phyloP scores from a whole-genome alignment of 2,329 filamentous ascomycete species.

The Pseudogymnoascus sp. region DNA sequence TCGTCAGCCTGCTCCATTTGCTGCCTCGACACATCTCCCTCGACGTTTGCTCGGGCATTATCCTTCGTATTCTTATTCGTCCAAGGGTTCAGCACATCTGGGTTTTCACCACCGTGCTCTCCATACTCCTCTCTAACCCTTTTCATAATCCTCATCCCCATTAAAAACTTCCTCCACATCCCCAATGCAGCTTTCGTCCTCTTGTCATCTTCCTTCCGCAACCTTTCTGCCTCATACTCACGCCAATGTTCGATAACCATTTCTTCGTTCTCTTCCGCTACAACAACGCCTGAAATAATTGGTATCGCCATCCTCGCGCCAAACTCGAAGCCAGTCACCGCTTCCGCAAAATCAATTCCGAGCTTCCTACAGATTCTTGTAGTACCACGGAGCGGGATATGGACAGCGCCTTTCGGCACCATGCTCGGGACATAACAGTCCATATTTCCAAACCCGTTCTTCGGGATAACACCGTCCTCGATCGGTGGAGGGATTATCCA shows the following conservation, averaged over 20 bases:
- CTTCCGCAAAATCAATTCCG: conserved; percentile 82
- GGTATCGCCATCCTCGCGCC: conserved; percentile 90
- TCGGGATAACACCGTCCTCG: conserved; percentile 74
- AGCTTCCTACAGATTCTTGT: conserved; percentile 76
- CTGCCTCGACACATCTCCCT: conserved; percentile 23
- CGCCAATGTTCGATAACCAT: conserved; percentile 69
- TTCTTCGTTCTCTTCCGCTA: conserved; percentile 71
- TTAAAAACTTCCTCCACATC: conserved; percentile 79
- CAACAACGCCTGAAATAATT: conserved; percentile 80
- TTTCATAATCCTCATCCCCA: conserved; percentile 74
- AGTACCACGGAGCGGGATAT: conserved; percentile 70
- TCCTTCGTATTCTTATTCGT: conserved; percentile 32
- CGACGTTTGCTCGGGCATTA: conserved; percentile 19
- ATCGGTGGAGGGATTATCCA: conserved; percentile 93
- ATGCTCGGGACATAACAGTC: conserved; percentile 92
- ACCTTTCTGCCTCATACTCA: conserved; percentile 65
- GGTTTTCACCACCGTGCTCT: conserved; percentile 39
- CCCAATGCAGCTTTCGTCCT: conserved; percentile 62
- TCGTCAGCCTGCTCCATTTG: conserved; percentile 33
- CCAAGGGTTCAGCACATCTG: conserved; percentile 47
- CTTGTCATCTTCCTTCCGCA: conserved; percentile 76
- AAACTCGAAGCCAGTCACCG: conserved; percentile 94
- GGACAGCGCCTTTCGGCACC: conserved; percentile 76
- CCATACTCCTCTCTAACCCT: conserved; percentile 71
- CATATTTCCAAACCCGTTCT: conserved; percentile 93